These are phyloP conservation scores for Phaeotremella skinneri DNA, from an alignment of 768 basidiomycete species.

Conservation along the genomic window DNA sequence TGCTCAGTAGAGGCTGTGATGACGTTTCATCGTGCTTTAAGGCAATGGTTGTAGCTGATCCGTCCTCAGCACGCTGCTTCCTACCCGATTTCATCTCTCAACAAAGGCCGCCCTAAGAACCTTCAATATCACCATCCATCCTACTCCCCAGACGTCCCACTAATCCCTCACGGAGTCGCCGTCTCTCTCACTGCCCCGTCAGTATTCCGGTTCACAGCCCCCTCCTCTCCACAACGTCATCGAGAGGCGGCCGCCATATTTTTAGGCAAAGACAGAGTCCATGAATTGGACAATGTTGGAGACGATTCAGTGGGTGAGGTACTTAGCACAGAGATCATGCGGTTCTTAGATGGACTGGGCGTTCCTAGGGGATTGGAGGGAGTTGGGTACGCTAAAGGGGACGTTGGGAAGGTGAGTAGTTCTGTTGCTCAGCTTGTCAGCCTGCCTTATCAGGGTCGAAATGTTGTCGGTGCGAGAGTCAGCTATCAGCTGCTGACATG, in stretches of 20 bases:
- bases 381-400: slow-evolving; percentile 33
- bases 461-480: background rate
- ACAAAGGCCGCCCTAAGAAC: slow-evolving; percentile 82
- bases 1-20: too few species aligned
- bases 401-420: slow-evolving; percentile 32
- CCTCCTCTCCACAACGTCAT: slow-evolving; percentile 86
- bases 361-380: slow-evolving; percentile 41
- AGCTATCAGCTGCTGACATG: slow-evolving; percentile 39
- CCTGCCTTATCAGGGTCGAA: background rate
- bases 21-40: too few species aligned
- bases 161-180: slow-evolving; percentile 91
- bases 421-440: background rate
- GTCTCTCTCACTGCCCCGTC: slow-evolving; percentile 26
- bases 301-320: slow-evolving; percentile 68
- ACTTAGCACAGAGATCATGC: slow-evolving; percentile 39
- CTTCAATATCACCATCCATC: slow-evolving; percentile 75
- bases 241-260: slow-evolving; percentile 85
- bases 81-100: slow-evolving; percentile 55
- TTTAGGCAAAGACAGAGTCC: slow-evolving; percentile 42
- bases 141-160: slow-evolving; percentile 77
- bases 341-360: slow-evolving; percentile 41
- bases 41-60: too few species aligned
- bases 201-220: slow-evolving; percentile 95
- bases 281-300: slow-evolving; percentile 69
- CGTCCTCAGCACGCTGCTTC: slow-evolving; percentile 43